A percentile compares a stretch with the other conserved stretches of the same genome.
These are phyloP conservation scores for Eutypa lata DNA, from an alignment of 2,329 filamentous ascomycete genomes.

Conservation along the genomic window DNA sequence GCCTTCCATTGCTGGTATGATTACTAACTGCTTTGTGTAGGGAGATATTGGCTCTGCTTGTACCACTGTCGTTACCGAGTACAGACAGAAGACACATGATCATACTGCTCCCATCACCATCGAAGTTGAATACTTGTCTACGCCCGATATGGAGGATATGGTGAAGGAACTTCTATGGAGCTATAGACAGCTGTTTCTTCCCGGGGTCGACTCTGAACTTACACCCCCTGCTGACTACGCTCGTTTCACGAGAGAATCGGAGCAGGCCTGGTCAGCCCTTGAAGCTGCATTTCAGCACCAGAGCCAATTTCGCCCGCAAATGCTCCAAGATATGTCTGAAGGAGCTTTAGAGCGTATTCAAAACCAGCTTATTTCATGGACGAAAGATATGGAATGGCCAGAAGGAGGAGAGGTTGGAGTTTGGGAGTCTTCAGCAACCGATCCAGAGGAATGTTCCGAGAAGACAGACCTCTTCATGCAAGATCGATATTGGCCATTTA, in stretches of 20 bases:
- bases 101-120: slow-evolving; percentile 27
- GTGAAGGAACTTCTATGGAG: slow-evolving; percentile 30
- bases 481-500: slow-evolving; percentile 33
- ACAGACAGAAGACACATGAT: slow-evolving; percentile 22
- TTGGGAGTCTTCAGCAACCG: slow-evolving; percentile 28
- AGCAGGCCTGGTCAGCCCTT: slow-evolving; percentile 40
- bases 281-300: slow-evolving; percentile 31
- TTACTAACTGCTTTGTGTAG: too few species aligned
- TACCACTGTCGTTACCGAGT: slow-evolving; percentile 33
- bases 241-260: slow-evolving; percentile 24
- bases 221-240: slow-evolving; percentile 22
- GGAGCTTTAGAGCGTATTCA: slow-evolving; percentile 21
- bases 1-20: too few species aligned
- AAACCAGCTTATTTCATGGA: slow-evolving; percentile 24
- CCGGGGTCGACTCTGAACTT: slow-evolving; percentile 13
- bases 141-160: slow-evolving; percentile 21
- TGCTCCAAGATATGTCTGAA: slow-evolving; percentile 24
- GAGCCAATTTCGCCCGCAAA: slow-evolving; percentile 16
- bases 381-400: slow-evolving; percentile 29
- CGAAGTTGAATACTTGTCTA: slow-evolving; percentile 30
- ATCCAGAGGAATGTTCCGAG: slow-evolving; percentile 26
- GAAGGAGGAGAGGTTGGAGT: slow-evolving; percentile 15
- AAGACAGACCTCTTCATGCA: slow-evolving; percentile 30
- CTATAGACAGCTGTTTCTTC: slow-evolving; percentile 27
- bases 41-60: slow-evolving; percentile 31